These are phyloP conservation scores for Psilocybe sp. DNA, from an alignment of 768 basidiomycete species.

Conservation along the genomic window DNA sequence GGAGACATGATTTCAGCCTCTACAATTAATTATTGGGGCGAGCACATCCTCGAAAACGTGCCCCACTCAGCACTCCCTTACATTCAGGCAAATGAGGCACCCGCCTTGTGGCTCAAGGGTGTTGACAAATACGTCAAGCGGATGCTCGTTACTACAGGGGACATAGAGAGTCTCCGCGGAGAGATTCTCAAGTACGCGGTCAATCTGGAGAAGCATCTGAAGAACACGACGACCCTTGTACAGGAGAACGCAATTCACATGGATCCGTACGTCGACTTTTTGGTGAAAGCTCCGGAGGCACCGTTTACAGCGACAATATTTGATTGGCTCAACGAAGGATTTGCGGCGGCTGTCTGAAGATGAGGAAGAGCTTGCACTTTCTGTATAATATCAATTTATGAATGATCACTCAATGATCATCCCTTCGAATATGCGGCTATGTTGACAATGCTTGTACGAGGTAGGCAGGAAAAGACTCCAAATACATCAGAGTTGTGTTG, in stretches of 20 bases:
- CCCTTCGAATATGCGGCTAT: no score
- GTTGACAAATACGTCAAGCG: conserved; percentile 19
- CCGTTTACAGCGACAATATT: conserved; percentile 20
- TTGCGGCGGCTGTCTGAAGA: background rate
- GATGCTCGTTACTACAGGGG: conserved; percentile 25
- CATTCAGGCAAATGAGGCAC: conserved; percentile 20
- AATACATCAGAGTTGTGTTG: no score
- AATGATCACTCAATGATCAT: no score
- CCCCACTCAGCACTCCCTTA: conserved; percentile 19
- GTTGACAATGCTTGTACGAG: no score
- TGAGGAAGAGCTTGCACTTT: no score
- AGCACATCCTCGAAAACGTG: conserved; percentile 21
- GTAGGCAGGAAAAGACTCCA: no score
- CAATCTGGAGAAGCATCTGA: conserved; percentile 9
- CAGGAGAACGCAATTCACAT: conserved; percentile 15
- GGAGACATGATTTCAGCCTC: conserved; percentile 9
- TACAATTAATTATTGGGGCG: conserved; percentile 16
- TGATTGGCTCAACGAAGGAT: conserved; percentile 13
- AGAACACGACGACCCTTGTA: conserved; percentile 8
- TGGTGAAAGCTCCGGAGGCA: conserved; percentile 14
- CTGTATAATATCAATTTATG: no score
- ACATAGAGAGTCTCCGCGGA: conserved; percentile 22
- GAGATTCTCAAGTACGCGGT: conserved; percentile 20
- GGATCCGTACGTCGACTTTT: conserved; percentile 16
- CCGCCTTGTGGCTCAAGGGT: conserved; percentile 23